phyloP scores from a whole-genome alignment of 2,329 filamentous ascomycete genomes.

The Colletotrichum lini region DNA sequence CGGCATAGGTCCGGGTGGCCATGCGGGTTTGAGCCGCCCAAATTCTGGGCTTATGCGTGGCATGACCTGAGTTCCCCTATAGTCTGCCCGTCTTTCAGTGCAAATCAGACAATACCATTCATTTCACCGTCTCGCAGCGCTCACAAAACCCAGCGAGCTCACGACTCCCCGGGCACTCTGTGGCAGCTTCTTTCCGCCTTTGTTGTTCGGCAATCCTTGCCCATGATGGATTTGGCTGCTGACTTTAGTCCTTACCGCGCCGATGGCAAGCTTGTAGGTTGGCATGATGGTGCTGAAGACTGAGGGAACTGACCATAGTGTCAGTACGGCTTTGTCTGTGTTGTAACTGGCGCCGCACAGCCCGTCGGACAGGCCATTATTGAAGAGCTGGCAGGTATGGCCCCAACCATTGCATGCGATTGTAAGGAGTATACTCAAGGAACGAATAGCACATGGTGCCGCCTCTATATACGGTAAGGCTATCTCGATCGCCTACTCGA shows the following conservation, averaged over 20 bases:
- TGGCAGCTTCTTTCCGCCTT: background rate
- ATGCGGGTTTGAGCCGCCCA: slow-evolving; percentile 18
- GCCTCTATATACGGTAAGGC: slow-evolving; percentile 71
- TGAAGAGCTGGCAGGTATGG: slow-evolving; percentile 68
- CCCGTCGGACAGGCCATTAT: slow-evolving; percentile 73
- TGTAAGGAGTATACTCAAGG: slow-evolving; percentile 39
- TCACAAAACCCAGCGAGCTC: background rate
- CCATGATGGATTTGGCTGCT: slow-evolving; percentile 53
- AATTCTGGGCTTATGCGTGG: slow-evolving; percentile 5
- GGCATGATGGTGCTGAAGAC: background rate
- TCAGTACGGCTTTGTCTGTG: slow-evolving; percentile 75
- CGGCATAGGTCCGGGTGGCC: slow-evolving; percentile 29
- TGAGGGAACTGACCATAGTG: slow-evolving; percentile 6
- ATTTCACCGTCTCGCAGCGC: background rate
- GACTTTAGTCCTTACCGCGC: slow-evolving; percentile 70
- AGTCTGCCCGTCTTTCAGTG: background rate
- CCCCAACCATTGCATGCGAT: background rate
- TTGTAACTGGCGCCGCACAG: slow-evolving; percentile 74
- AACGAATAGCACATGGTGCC: slow-evolving; percentile 69
- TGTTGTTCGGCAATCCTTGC: background rate
- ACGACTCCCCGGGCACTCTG: background rate
- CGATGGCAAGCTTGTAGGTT: slow-evolving; percentile 69
- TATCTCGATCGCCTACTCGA: no score
- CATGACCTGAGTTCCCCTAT: slow-evolving; percentile 4
- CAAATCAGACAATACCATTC: background rate